Conservation (phyloP, 2,329 filamentous ascomycete genomes). For the Xylaria sp. region DNA sequence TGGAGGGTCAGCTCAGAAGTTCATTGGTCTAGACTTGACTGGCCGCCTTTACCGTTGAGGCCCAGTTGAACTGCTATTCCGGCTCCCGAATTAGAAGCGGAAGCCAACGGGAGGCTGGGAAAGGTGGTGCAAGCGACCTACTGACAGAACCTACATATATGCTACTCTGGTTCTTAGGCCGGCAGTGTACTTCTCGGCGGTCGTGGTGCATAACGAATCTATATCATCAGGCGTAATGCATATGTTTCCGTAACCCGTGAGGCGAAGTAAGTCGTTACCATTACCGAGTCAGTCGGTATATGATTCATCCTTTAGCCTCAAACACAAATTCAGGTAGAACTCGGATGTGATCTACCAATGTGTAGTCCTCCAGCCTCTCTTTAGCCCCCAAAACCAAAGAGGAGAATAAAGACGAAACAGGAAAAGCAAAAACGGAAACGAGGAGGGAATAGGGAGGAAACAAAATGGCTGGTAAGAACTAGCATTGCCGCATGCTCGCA, state of each 20-base stretch:
- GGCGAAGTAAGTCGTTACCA: slow-evolving; percentile 20
- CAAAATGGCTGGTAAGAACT: slow-evolving; percentile 16
- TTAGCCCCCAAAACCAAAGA: slow-evolving; percentile 12
- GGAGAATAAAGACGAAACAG: slow-evolving; percentile 6
- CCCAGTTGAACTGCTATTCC: slow-evolving; percentile 29
- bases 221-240: not conserved
- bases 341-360: not conserved
- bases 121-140: not conserved
- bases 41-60: slow-evolving; percentile 9
- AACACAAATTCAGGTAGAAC: not conserved
- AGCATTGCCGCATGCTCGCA: slow-evolving; percentile 21
- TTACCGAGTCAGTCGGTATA: not conserved
- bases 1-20: slow-evolving; percentile 13
- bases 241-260: slow-evolving; percentile 26
- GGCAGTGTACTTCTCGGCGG: slow-evolving; percentile 17
- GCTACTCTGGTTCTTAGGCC: slow-evolving; percentile 2
- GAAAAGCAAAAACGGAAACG: slow-evolving; percentile 1
- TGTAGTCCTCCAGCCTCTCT: slow-evolving; percentile 15
- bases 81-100: slow-evolving; percentile 38
- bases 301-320: slow-evolving; percentile 9
- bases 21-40: slow-evolving; percentile 27
- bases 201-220: slow-evolving; percentile 6
- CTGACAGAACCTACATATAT: not conserved
- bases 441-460: not conserved
- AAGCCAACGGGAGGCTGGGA: slow-evolving; percentile 32